These are phyloP conservation scores for Gigaspora rosea DNA, from an alignment of 192 early-diverging fungal species.

Conservation along the genomic window DNA sequence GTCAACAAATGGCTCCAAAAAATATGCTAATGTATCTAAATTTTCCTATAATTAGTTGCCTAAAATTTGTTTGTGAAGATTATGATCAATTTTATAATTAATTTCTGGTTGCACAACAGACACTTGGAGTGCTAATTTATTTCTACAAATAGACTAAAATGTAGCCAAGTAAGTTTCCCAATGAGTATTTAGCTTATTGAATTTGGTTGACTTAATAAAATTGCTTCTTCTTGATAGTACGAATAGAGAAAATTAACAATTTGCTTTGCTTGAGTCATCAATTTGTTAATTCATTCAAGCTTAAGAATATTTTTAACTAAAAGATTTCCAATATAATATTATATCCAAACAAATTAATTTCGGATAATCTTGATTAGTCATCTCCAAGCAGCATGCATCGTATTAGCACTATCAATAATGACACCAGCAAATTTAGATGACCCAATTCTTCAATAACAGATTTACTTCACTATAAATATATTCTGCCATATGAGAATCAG, in stretches of 20 bases:
- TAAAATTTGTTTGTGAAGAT: neutral
- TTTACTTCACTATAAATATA: neutral
- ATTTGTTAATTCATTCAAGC: too few species aligned
- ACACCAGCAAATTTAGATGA: neutral
- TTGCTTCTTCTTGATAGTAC: neutral
- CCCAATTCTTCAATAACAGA: neutral
- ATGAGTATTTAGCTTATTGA: neutral
- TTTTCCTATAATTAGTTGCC: neutral
- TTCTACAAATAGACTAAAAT: neutral
- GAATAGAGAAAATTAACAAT: neutral
- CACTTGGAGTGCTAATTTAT: neutral
- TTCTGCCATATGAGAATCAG: neutral
- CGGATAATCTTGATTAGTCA: neutral
- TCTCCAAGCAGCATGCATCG: neutral
- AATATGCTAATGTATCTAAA: neutral
- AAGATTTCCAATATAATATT: neutral
- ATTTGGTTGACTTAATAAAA: neutral
- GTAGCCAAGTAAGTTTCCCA: neutral
- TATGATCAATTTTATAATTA: neutral
- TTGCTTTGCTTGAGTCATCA: neutral
- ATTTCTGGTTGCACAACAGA: neutral
- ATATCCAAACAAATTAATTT: neutral
- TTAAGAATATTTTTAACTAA: neutral
- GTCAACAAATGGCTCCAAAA: neutral
- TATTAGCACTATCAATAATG: neutral